These are phyloP conservation scores for Verticillium nubilum DNA, from an alignment of 2,329 filamentous ascomycete genomes.

Conservation along the genomic window DNA sequence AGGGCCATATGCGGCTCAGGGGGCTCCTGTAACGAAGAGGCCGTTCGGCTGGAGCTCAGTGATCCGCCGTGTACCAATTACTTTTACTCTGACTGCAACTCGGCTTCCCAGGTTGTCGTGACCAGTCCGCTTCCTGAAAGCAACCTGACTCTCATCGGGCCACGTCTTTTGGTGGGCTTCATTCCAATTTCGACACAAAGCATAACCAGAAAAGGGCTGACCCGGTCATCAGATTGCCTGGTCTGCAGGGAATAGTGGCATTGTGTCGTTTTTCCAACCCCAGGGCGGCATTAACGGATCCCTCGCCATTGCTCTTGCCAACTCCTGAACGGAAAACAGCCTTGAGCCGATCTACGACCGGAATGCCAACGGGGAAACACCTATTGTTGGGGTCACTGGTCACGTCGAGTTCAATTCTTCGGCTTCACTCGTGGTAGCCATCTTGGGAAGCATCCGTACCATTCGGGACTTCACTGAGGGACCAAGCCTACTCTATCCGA, in stretches of 20 bases:
- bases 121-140: slow-evolving; percentile 50
- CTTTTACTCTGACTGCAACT: slow-evolving; percentile 60
- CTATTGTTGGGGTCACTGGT: slow-evolving; percentile 48
- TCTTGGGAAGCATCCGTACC: slow-evolving; percentile 56
- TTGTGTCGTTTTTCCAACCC: slow-evolving; percentile 51
- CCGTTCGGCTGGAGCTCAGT: slow-evolving; percentile 29
- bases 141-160: slow-evolving; percentile 48
- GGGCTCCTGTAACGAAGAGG: neutral
- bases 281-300: slow-evolving; percentile 46
- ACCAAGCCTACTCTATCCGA: slow-evolving; percentile 40
- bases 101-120: slow-evolving; percentile 53
- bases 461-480: slow-evolving; percentile 61
- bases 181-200: too few species aligned
- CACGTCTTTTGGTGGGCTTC: slow-evolving; percentile 39
- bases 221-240: slow-evolving; percentile 39
- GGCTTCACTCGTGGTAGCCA: slow-evolving; percentile 46
- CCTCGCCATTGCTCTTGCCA: slow-evolving; percentile 46
- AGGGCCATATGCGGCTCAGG: too few species aligned
- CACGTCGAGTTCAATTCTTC: slow-evolving; percentile 52
- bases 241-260: slow-evolving; percentile 61
- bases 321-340: slow-evolving; percentile 35
- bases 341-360: slow-evolving; percentile 38
- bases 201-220: neutral
- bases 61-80: slow-evolving; percentile 59
- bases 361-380: slow-evolving; percentile 20